Evolutionary conservation across 202 grass and related monocot species (phyloP).

Genomic region (Panicum virgatum): DNA sequence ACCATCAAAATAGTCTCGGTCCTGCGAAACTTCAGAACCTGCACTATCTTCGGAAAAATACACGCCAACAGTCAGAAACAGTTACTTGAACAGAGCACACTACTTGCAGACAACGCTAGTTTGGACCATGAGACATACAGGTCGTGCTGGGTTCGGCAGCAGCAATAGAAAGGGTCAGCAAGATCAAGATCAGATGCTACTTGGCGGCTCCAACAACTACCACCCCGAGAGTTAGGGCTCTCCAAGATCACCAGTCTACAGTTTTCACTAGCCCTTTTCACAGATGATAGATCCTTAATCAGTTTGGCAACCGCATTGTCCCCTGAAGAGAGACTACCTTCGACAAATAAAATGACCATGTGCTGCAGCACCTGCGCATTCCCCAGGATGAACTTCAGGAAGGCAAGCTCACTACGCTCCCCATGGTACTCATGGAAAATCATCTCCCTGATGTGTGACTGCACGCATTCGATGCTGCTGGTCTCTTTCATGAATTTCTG

Average conservation of each 20-base stretch:
- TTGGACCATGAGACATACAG: not conserved
- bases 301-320: not conserved
- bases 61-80: not conserved
- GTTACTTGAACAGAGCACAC: not conserved
- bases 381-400: slow-evolving; percentile 19
- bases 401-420: slow-evolving; percentile 7
- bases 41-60: not conserved
- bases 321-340: not conserved
- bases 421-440: slow-evolving; percentile 22
- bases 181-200: slow-evolving; percentile 6
- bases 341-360: not conserved
- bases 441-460: slow-evolving; percentile 1
- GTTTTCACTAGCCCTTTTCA: not conserved
- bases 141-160: not conserved
- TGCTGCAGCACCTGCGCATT: not conserved
- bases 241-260: not conserved
- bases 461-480: slow-evolving; percentile 13
- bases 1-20: not conserved
- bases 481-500: slow-evolving; percentile 14
- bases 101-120: not conserved
- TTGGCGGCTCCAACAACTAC: not conserved
- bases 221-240: not conserved
- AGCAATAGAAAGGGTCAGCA: not conserved
- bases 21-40: not conserved
- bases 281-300: not conserved